A percentile compares a stretch with the other conserved stretches of the same genome.
These are phyloP conservation scores for Cordyceps tenuipes DNA, from an alignment of 2,329 filamentous ascomycete species.

Conservation along the genomic window DNA sequence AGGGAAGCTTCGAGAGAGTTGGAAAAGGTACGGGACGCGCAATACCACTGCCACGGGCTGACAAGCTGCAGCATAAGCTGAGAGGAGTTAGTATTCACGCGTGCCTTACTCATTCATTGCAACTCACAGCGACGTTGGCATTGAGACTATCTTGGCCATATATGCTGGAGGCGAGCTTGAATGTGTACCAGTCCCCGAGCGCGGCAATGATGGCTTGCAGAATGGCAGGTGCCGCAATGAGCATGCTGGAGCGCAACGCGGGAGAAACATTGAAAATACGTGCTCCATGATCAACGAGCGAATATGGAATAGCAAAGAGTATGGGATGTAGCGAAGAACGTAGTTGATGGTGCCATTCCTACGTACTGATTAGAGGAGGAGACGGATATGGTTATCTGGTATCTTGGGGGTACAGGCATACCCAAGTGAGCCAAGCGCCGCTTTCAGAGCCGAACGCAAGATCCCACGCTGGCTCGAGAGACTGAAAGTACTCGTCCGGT, in stretches of 20 bases:
- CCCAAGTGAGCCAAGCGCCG: constrained; percentile 94
- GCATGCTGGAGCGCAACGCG: constrained; percentile 51
- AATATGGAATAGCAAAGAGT: constrained; percentile 73
- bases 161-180: constrained; percentile 66
- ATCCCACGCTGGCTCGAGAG: constrained; percentile 88
- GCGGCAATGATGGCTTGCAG: constrained; percentile 73
- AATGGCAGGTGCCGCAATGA: constrained; percentile 65
- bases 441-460: constrained; percentile 69
- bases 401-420: constrained; percentile 33
- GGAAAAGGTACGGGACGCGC: constrained; percentile 84
- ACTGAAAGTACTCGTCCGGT: constrained; percentile 95
- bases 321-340: constrained; percentile 87
- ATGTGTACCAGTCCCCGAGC: constrained; percentile 76
- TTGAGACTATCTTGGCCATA: constrained; percentile 59
- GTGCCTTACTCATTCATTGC: not conserved
- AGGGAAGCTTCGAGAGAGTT: constrained; percentile 90
- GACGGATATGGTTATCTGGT: not conserved
- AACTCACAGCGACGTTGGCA: constrained; percentile 61
- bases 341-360: constrained; percentile 90
- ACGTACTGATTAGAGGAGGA: constrained; percentile 13
- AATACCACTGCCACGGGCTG: constrained; percentile 87
- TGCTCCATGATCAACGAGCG: constrained; percentile 48
- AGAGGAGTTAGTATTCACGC: not conserved
- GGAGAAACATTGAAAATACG: constrained; percentile 41
- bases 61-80: constrained; percentile 30